These are phyloP conservation scores for Paramyrothecium sp. DNA, from an alignment of 2,329 filamentous ascomycete species.

Conservation along the genomic window DNA sequence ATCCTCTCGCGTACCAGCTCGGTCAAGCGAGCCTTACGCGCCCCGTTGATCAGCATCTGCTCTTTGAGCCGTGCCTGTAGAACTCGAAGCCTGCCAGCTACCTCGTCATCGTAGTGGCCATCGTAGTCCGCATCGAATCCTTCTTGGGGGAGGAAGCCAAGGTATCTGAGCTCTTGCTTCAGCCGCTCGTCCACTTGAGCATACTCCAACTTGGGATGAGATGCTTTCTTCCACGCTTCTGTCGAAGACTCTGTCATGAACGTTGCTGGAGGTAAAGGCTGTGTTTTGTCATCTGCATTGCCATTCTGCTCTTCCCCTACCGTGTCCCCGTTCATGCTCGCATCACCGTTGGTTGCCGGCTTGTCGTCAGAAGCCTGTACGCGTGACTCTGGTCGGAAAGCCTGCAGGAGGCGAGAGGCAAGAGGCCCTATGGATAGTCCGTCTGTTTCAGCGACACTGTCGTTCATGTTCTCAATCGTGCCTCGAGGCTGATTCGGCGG, in stretches of 20 bases:
- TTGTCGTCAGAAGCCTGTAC: conserved; percentile 55
- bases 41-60: conserved; percentile 84
- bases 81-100: conserved; percentile 82
- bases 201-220: conserved; percentile 77
- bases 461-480: conserved; percentile 80
- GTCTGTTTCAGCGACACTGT: conserved; percentile 84
- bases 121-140: conserved; percentile 73
- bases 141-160: conserved; percentile 78
- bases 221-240: conserved; percentile 76
- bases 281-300: conserved; percentile 33
- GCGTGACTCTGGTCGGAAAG: conserved; percentile 75
- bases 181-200: conserved; percentile 85
- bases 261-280: conserved; percentile 63
- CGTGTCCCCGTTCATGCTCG: conserved; percentile 50
- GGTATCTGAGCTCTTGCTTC: conserved; percentile 85
- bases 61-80: conserved; percentile 81
- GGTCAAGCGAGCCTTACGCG: conserved; percentile 80
- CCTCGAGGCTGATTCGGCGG: conserved; percentile 82
- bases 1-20: conserved; percentile 90
- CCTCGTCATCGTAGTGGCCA: conserved; percentile 88
- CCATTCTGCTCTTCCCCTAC: conserved; percentile 33
- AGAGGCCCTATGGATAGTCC: conserved; percentile 85
- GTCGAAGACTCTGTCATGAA: conserved; percentile 75
- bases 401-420: conserved; percentile 75
- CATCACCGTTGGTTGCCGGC: conserved; percentile 54